Evolutionary conservation across 169 alveolate genomes (phyloP).

Genomic region (Plasmodium ovale): DNA sequence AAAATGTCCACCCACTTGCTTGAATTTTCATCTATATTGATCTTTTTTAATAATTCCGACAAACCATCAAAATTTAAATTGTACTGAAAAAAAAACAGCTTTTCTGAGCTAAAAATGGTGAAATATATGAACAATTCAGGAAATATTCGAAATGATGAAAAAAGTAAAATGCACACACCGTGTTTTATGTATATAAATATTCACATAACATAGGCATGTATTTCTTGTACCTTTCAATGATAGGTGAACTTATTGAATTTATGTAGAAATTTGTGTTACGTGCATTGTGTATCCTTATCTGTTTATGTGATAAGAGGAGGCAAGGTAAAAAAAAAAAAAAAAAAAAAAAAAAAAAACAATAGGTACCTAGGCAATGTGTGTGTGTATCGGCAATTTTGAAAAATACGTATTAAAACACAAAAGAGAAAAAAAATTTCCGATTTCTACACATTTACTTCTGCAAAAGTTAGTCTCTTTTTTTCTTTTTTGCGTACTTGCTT

Average conservation of each 20-base stretch:
- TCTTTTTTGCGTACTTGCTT: constrained; percentile 45
- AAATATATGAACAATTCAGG: too few species aligned
- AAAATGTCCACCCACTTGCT: constrained; percentile 41
- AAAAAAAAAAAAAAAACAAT: constrained; percentile 7
- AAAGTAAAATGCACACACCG: neutral
- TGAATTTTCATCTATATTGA: constrained; percentile 29
- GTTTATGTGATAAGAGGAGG: too few species aligned
- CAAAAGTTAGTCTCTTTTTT: neutral
- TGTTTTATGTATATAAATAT: neutral
- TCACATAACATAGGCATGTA: neutral
- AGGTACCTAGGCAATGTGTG: neutral
- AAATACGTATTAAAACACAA: neutral
- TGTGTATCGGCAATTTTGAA: neutral
- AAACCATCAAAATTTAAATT: constrained; percentile 64
- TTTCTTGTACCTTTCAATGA: constrained; percentile 56
- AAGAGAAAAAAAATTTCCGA: neutral
- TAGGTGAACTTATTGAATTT: constrained; percentile 56
- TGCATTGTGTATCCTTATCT: constrained; percentile 74
- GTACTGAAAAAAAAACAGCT: constrained; percentile 40
- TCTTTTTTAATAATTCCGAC: constrained; percentile 67
- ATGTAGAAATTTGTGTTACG: constrained; percentile 61
- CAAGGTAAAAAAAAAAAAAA: neutral
- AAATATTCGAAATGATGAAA: too few species aligned
- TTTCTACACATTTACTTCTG: neutral
- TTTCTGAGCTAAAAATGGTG: constrained; percentile 30